A percentile compares a stretch with the other conserved stretches of the same genome.
Evolutionary conservation across 2,329 filamentous ascomycete genomes (phyloP).

Genomic region (Cladophialophora yegresii): DNA sequence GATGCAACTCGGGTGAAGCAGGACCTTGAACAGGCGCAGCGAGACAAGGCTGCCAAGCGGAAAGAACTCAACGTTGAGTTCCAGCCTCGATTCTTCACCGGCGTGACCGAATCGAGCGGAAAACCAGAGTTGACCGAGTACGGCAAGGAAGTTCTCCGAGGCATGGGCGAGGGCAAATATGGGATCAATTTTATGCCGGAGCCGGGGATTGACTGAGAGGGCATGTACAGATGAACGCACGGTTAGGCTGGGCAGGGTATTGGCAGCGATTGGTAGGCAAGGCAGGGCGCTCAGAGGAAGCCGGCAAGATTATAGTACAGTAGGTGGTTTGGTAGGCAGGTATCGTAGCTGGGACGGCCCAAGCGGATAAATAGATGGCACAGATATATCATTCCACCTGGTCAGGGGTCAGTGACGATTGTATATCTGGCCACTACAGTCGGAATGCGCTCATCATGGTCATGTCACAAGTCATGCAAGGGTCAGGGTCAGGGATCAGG

Average conservation of each 20-base stretch:
- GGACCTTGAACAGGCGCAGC: constrained; percentile 86
- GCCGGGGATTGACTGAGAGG: constrained; percentile 16
- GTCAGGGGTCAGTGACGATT: not conserved
- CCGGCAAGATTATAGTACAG: not conserved
- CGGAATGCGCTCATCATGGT: not conserved
- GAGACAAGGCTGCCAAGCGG: constrained; percentile 78
- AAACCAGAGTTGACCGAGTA: constrained; percentile 65
- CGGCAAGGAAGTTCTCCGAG: constrained; percentile 59
- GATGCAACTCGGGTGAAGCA: constrained; percentile 85
- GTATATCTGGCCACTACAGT: not conserved
- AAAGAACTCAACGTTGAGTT: constrained; percentile 70
- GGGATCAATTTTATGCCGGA: constrained; percentile 29
- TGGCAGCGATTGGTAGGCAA: not conserved
- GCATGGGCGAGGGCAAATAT: constrained; percentile 50
- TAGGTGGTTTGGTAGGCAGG: not conserved
- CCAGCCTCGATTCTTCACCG: constrained; percentile 84
- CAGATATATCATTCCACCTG: not conserved
- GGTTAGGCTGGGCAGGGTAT: not conserved
- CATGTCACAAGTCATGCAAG: too few relatives aligned
- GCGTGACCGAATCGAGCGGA: constrained; percentile 60
- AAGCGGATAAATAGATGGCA: not conserved
- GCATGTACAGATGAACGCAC: not conserved
- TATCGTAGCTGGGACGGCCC: not conserved
- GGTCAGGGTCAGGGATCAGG: not conserved
- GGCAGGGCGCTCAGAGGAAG: not conserved